Percentiles rank a stretch among this genome's conserved stretches.
These are phyloP conservation scores for Vaccinium corymbosum DNA, from an alignment of 148 eudicot genomes.

Conservation along the genomic window DNA sequence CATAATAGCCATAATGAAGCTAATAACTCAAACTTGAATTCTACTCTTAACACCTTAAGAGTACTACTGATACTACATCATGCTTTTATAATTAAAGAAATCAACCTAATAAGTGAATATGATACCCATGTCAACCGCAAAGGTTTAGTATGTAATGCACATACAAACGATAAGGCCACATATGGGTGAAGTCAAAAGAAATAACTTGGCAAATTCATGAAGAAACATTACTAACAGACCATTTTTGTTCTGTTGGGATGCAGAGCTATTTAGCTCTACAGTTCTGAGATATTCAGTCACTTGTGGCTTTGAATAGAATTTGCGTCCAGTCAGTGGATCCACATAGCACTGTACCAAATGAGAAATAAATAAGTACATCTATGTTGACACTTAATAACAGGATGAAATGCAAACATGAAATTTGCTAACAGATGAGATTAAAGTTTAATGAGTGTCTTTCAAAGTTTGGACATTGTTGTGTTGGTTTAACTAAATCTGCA, in stretches of 20 bases:
- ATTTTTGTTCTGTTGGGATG: constrained; percentile 13
- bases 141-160: neutral
- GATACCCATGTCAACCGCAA: neutral
- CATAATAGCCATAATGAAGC: neutral
- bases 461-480: neutral
- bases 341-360: constrained; percentile 47
- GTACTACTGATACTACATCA: neutral
- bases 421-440: neutral
- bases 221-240: constrained; percentile 20
- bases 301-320: constrained; percentile 65
- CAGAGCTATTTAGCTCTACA: constrained; percentile 13
- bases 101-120: constrained; percentile 4
- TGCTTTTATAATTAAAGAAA: neutral
- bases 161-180: neutral
- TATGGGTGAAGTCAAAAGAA: neutral
- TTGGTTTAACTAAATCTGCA: neutral
- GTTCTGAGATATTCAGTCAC: constrained; percentile 51
- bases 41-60: neutral
- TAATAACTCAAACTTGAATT: constrained; percentile 1
- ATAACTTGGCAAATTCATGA: neutral
- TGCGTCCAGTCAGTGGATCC: constrained; percentile 50
- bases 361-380: neutral
- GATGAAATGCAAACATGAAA: neutral
- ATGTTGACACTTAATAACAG: neutral
- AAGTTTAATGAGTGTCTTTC: neutral